phyloP scores from a whole-genome alignment of 768 basidiomycete species.

The Collybia mongolica region DNA sequence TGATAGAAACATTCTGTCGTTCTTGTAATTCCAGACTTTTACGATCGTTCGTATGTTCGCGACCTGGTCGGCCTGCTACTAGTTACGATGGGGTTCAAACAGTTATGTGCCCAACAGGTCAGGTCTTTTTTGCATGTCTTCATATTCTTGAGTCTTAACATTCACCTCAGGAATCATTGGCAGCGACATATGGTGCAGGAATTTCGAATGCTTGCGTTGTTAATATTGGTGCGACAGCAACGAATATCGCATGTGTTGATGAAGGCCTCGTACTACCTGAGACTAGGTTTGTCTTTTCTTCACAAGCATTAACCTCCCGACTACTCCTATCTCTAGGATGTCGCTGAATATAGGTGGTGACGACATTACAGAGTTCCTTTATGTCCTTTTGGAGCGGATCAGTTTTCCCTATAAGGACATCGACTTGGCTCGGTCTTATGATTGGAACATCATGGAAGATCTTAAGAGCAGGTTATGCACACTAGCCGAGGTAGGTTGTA shows the following conservation, averaged over 20 bases:
- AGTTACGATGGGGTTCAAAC: constrained; percentile 85
- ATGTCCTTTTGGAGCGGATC: constrained; percentile 74
- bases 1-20: constrained; percentile 81
- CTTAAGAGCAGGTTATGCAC: constrained; percentile 85
- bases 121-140: constrained; percentile 10
- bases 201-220: constrained; percentile 95
- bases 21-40: constrained; percentile 90
- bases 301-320: not conserved
- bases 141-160: not conserved
- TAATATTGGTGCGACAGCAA: constrained; percentile 85
- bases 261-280: constrained; percentile 89
- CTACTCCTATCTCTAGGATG: constrained; percentile 45
- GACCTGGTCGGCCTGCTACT: constrained; percentile 75
- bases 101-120: constrained; percentile 90
- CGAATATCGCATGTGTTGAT: constrained; percentile 90
- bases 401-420: constrained; percentile 87
- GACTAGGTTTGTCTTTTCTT: constrained; percentile 59
- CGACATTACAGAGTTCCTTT: constrained; percentile 90
- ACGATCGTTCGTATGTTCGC: constrained; percentile 80
- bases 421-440: constrained; percentile 73
- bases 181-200: constrained; percentile 93
- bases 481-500: constrained; percentile 70
- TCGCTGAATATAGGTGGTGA: constrained; percentile 88
- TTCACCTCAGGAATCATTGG: constrained; percentile 73
- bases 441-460: constrained; percentile 92